Base-by-base conservation (phyloP, 306 rosid genomes). In the Cicer pinnatifidum region DNA sequence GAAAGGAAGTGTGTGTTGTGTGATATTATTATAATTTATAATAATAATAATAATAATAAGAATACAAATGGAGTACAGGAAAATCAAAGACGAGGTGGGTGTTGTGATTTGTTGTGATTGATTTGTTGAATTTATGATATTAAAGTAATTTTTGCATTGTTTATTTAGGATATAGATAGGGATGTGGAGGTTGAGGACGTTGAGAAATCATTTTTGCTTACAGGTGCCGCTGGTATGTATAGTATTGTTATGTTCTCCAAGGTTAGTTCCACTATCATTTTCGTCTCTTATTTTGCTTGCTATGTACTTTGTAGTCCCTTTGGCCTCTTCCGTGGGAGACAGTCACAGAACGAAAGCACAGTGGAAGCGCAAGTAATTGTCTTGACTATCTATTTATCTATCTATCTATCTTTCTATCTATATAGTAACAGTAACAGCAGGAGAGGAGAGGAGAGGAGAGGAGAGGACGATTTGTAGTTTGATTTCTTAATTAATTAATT, bases 51-150 rank as follows among this genome's bases (percentile, higher is more conserved):
- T 6, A 12, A 66, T 41, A 50, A 11, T 43, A 44, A 15, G 28
- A 50, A 11, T 43, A 44, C 11, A 35, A 35, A 92, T 92, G 96
- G 97, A 92, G 86, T 92, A 92, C 82, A 70, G 93, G 71, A 92
- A 90, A 83, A 86, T 89, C 84, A 92, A 90, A 78, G 90, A 84
- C 54, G 85, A 90, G 92, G 97, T 86, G 69, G 15, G 44, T 80
- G 64, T 17, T 16, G 20, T 72, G 47, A 9, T 37, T 33, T 15
- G 13, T 6, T 37, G 48, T 4, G 41, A 48, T 62, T 12, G 71
- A 15, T 47, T 59, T 23, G 1, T 46, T 59, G 7, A 39, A 41
- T 41, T 78, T 23, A 41, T 66, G 11, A 11, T 20, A 20, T 5
- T 12, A 2, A 20, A 46, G 8, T 39, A 48, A 12, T 68, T 3